Conservation (phyloP, 2,329 filamentous ascomycete species). For the Emergomyces orientalis region DNA sequence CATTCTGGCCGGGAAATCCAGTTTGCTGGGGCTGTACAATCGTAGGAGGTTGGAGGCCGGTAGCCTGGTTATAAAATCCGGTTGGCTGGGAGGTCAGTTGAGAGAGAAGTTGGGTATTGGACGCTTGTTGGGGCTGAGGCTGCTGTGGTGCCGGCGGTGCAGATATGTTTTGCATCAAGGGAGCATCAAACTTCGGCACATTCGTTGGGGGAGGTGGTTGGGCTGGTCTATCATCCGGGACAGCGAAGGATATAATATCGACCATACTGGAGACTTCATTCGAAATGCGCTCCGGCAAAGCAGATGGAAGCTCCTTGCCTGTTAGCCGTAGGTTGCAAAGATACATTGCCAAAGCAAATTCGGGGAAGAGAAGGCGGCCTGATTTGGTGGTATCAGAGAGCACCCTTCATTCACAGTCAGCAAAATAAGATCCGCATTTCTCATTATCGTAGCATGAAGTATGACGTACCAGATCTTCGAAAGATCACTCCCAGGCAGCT, state of each 20-base stretch:
- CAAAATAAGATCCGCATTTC: constrained; percentile 17
- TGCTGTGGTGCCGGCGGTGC: constrained; percentile 50
- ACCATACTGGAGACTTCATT: constrained; percentile 99
- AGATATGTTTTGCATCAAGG: constrained; percentile 40
- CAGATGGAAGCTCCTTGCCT: constrained; percentile 66
- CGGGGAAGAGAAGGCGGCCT: constrained; percentile 90
- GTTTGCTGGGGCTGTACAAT: constrained; percentile 35
- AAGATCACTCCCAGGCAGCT: constrained; percentile 74
- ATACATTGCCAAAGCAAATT: constrained; percentile 97
- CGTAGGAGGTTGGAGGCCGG: constrained; percentile 51
- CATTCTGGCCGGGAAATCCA: constrained; percentile 39
- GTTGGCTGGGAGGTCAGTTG: constrained; percentile 48
- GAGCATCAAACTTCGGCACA: constrained; percentile 59
- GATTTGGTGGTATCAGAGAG: constrained; percentile 93
- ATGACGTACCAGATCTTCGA: constrained; percentile 73
- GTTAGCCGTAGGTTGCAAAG: constrained; percentile 90
- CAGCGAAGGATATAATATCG: constrained; percentile 93
- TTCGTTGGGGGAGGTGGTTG: constrained; percentile 48
- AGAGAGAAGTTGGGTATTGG: constrained; percentile 53
- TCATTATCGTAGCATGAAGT: constrained; percentile 12
- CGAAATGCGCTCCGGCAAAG: constrained; percentile 73
- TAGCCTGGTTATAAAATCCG: constrained; percentile 52
- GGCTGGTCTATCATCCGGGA: constrained; percentile 60
- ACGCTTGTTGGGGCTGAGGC: constrained; percentile 61
- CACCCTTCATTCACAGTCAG: constrained; percentile 50